Evolutionary conservation across 2,329 filamentous ascomycete species (phyloP).

Genomic region (Boeremia exigua): DNA sequence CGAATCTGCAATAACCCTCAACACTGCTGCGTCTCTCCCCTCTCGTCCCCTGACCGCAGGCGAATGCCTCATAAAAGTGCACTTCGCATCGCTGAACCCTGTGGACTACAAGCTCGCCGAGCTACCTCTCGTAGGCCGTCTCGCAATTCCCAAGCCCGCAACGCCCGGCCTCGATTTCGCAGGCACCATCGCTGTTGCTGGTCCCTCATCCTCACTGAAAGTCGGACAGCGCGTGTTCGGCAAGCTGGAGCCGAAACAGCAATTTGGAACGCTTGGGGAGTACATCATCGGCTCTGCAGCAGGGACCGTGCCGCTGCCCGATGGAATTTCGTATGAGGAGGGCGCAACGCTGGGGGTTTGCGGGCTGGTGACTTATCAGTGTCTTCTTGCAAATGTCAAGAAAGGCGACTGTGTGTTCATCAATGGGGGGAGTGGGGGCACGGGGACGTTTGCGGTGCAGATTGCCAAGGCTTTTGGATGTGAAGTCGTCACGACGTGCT

Average conservation of each 20-base stretch:
- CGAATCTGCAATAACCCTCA: slow-evolving; percentile 20
- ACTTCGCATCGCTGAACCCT: slow-evolving; percentile 31
- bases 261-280: slow-evolving; percentile 28
- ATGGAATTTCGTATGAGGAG: slow-evolving; percentile 15
- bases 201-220: slow-evolving; percentile 10
- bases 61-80: slow-evolving; percentile 23
- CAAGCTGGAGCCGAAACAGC: slow-evolving; percentile 32
- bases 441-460: slow-evolving; percentile 66
- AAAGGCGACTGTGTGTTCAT: slow-evolving; percentile 61
- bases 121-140: slow-evolving; percentile 22
- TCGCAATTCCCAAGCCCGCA: slow-evolving; percentile 30
- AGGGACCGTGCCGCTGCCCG: slow-evolving; percentile 26
- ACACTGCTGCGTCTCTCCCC: slow-evolving; percentile 14
- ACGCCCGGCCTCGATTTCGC: slow-evolving; percentile 32
- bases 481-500: slow-evolving; percentile 64
- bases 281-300: slow-evolving; percentile 28
- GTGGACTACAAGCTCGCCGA: slow-evolving; percentile 33
- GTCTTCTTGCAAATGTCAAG: slow-evolving; percentile 29
- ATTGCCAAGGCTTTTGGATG: slow-evolving; percentile 66
- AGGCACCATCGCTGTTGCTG: slow-evolving; percentile 18
- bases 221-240: slow-evolving; percentile 30
- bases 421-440: slow-evolving; percentile 68
- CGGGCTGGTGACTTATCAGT: slow-evolving; percentile 30
- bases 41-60: slow-evolving; percentile 12
- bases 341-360: slow-evolving; percentile 30